Base-by-base conservation (phyloP, 495 filamentous ascomycete genomes). In the Annulohypoxylon bovei region DNA sequence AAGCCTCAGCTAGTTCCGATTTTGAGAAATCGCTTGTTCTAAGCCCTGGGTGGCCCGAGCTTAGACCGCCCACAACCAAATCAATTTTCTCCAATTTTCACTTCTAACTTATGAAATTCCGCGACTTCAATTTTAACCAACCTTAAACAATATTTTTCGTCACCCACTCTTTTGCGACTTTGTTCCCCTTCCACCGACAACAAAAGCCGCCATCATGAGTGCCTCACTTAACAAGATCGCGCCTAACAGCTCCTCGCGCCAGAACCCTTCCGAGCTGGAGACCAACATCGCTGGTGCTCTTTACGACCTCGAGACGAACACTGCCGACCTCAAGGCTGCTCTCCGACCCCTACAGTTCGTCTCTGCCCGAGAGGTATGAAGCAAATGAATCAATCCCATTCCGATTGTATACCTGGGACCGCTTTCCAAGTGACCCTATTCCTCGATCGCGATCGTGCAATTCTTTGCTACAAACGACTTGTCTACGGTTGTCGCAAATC, bases 271-370 rank as follows among this genome's bases (percentile, higher is more conserved):
- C 67, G 95, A 99, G 88, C 88, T 97, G 73, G 95, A 99, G 92
- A 89, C 86, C 78, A 91, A 81, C 85, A 95, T 99, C 80, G 94
- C 95, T 79, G 89, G 88, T 83, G 95, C 95, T 84, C 91, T 99
- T 69, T 96, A 91, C 86, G 95, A 99, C 75, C 90, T 99, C 80
- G 95, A 99, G 92, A 92, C 89, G 86, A 97, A 97, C 89, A 97
- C 94, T 79, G 83, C 92, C 79, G 95, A 99, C 84, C 92, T 99
- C 86, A 95, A 92, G 91, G 86, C 85, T 78, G 88, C 92, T 61
- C 90, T 99, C 79, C 88, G 95, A 73, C 96, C 95, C 79, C 88
- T 99, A 81, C 95, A 98, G 88, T 96, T 99, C 87, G 90, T 92
- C 78, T 95, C 91, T 82, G 95, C 95, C 80, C 92, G 93, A 81